phyloP scores from a whole-genome alignment of 2,329 filamentous ascomycete genomes.

The Botrytis aclada region DNA sequence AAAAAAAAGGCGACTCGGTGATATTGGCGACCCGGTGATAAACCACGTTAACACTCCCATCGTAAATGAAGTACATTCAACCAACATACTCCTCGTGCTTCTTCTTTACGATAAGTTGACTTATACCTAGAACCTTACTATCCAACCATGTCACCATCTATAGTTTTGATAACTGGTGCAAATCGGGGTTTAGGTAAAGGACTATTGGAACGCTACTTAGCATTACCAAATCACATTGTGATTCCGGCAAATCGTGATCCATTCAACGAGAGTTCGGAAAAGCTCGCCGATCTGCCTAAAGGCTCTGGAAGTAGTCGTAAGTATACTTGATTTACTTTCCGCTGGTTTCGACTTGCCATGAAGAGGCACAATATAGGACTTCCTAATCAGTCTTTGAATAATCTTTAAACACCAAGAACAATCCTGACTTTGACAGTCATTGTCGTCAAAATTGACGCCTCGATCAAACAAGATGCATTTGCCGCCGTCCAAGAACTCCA shows the following conservation, averaged over 20 bases:
- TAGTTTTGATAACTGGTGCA: not conserved
- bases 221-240: conserved; percentile 39
- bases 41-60: too few relatives aligned
- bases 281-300: conserved; percentile 32
- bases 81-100: not conserved
- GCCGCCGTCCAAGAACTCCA: not conserved
- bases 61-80: not conserved
- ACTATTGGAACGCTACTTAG: not conserved
- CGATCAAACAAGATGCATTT: not conserved
- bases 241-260: conserved; percentile 40
- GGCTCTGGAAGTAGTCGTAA: not conserved
- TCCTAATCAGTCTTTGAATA: not conserved
- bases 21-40: too few relatives aligned
- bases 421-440: not conserved
- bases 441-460: not conserved
- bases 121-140: not conserved
- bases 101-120: not conserved
- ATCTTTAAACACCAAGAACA: not conserved
- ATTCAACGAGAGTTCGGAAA: conserved; percentile 29
- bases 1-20: too few relatives aligned
- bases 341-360: not conserved
- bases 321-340: not conserved
- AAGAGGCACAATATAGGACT: not conserved
- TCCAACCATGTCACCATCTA: not conserved
- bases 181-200: not conserved